Percentiles rank a stretch among this genome's conserved stretches.
Conservation (phyloP, 2,329 filamentous ascomycete species). For the Berkeleyomyces basicola region DNA sequence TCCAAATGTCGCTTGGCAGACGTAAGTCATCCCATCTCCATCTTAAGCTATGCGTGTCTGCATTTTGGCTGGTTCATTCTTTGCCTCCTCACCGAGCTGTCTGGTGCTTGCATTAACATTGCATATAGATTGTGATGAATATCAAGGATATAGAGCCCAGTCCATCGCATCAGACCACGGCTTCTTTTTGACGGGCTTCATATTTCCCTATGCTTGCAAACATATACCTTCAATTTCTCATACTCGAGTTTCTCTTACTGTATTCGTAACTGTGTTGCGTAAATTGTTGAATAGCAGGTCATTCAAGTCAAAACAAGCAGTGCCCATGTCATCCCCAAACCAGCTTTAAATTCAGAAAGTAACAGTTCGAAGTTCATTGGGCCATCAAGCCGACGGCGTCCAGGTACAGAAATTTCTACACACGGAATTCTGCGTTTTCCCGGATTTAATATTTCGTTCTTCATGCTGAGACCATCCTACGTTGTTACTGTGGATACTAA, state of each 20-base stretch:
- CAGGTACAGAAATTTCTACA: conserved; percentile 49
- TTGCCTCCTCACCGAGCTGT: neutral
- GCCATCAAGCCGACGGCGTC: conserved; percentile 99
- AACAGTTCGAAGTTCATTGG: conserved; percentile 66
- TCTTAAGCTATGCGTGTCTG: neutral
- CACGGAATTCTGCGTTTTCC: neutral
- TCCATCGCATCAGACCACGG: no score
- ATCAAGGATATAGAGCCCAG: no score
- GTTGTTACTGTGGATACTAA: neutral
- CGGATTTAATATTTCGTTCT: conserved; percentile 6
- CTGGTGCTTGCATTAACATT: no score
- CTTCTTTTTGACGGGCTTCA: no score
- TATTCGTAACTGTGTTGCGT: no score
- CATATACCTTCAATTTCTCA: no score
- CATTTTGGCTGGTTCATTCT: conserved; percentile 12
- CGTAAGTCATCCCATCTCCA: conserved; percentile 41
- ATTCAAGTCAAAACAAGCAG: conserved; percentile 15
- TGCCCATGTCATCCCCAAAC: conserved; percentile 16
- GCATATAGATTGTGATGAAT: no score
- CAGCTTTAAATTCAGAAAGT: neutral
- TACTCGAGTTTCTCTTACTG: no score
- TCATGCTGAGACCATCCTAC: neutral
- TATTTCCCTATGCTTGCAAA: no score
- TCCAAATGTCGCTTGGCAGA: conserved; percentile 34
- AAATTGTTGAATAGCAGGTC: neutral